A percentile compares a stretch with the other conserved stretches of the same genome.
Evolutionary conservation across 345 rosid species (phyloP).

Genomic region (Combretum micranthum): DNA sequence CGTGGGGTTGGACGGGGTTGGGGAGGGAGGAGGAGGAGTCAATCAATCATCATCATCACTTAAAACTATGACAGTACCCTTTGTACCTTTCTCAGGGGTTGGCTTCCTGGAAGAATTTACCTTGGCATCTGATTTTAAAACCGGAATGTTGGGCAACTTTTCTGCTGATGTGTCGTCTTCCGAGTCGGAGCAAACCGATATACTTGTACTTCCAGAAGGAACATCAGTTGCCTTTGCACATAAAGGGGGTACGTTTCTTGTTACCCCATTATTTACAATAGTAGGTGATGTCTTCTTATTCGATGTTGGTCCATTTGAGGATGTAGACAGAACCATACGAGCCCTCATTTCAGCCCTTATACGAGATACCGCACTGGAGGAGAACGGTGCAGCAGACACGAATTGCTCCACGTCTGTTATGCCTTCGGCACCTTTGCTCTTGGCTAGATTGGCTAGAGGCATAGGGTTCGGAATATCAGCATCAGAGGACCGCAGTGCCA

Average conservation of each 20-base stretch:
- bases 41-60: constrained; percentile 8
- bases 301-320: constrained; percentile 5
- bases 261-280: background rate
- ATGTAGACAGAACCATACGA: constrained; percentile 11
- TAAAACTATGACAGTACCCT: background rate
- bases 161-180: constrained; percentile 5
- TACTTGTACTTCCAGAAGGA: constrained; percentile 19
- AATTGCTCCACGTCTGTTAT: constrained; percentile 11
- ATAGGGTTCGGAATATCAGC: constrained; percentile 2
- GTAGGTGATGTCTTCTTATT: constrained; percentile 9
- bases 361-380: constrained; percentile 12
- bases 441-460: background rate
- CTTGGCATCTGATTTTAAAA: background rate
- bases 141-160: background rate
- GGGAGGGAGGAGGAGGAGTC: background rate
- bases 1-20: too few relatives aligned
- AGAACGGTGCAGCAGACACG: constrained; percentile 3
- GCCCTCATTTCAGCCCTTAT: constrained; percentile 27
- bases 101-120: constrained; percentile 4
- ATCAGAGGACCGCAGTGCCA: constrained; percentile 17
- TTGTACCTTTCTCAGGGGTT: background rate
- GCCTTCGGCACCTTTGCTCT: constrained; percentile 4
- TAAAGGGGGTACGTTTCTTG: background rate
- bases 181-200: constrained; percentile 31
- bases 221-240: background rate